Evolutionary conservation across 1,284 basidiomycete genomes (phyloP).

Genomic region (Rhizoctonia solani): DNA sequence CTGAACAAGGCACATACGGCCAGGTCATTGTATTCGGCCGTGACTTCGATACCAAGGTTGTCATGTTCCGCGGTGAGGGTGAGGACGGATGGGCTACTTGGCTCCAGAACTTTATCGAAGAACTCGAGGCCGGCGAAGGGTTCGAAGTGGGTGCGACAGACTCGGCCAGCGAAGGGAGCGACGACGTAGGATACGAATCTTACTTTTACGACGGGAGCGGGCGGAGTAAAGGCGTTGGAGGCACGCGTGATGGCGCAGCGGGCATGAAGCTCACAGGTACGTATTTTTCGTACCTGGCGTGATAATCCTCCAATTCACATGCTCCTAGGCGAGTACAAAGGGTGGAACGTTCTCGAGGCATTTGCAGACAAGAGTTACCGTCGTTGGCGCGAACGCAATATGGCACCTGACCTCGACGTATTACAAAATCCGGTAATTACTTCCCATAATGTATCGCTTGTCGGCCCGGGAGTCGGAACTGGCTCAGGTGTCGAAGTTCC

Average conservation of each 20-base stretch:
- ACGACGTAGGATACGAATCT: slow-evolving; percentile 77
- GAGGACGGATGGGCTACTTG: slow-evolving; percentile 93
- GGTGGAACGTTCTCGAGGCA: slow-evolving; percentile 89
- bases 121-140: slow-evolving; percentile 87
- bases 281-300: not conserved
- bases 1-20: slow-evolving; percentile 72
- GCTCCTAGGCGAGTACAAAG: slow-evolving; percentile 80
- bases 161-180: slow-evolving; percentile 63
- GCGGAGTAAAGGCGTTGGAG: slow-evolving; percentile 73
- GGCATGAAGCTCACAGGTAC: slow-evolving; percentile 27
- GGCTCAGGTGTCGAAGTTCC: slow-evolving; percentile 54
- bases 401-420: slow-evolving; percentile 54
- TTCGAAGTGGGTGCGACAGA: slow-evolving; percentile 70
- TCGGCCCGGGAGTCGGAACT: slow-evolving; percentile 46
- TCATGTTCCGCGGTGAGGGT: slow-evolving; percentile 90
- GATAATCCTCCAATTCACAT: slow-evolving; percentile 54
- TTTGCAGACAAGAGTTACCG: slow-evolving; percentile 85
- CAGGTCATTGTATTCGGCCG: slow-evolving; percentile 98
- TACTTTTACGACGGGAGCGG: slow-evolving; percentile 83
- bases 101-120: slow-evolving; percentile 91
- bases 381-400: slow-evolving; percentile 79
- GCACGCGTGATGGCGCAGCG: slow-evolving; percentile 54
- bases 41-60: slow-evolving; percentile 98
- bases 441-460: slow-evolving; percentile 43
- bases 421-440: not conserved